Evolutionary conservation across 345 rosid genomes (phyloP).

Genomic region (Acer saccharum): DNA sequence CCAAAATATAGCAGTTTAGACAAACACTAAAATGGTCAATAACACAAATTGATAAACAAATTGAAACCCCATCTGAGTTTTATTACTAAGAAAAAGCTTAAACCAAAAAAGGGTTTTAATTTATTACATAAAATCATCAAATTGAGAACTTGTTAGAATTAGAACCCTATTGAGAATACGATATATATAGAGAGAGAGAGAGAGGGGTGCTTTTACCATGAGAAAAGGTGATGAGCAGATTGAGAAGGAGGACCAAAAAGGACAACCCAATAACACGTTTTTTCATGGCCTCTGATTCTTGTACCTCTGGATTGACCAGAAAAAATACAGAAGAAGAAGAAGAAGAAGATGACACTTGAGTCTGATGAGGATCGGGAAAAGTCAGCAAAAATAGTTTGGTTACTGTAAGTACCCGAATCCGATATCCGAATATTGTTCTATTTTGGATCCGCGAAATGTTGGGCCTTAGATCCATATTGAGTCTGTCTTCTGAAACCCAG

Average conservation of each 20-base stretch:
- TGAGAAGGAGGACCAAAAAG: slow-evolving; percentile 27
- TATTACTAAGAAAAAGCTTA: neutral
- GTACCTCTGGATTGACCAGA: neutral
- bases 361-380: neutral
- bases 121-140: slow-evolving; percentile 4
- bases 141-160: neutral
- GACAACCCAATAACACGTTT: slow-evolving; percentile 1
- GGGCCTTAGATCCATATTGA: neutral
- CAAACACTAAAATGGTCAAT: neutral
- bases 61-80: slow-evolving; percentile 7
- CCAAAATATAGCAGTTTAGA: neutral
- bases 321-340: neutral
- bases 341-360: neutral
- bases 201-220: slow-evolving; percentile 34
- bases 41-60: neutral
- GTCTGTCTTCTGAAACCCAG: neutral
- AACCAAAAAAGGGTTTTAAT: neutral
- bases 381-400: neutral
- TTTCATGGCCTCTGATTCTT: neutral
- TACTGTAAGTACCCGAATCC: neutral
- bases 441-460: neutral
- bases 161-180: neutral
- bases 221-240: slow-evolving; percentile 28
- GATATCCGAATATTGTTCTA: neutral
- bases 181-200: neutral